Percentiles rank a stretch among this genome's conserved stretches.
phyloP scores from a whole-genome alignment of 2,329 filamentous ascomycete genomes.

The Chaetomium olivaceum region DNA sequence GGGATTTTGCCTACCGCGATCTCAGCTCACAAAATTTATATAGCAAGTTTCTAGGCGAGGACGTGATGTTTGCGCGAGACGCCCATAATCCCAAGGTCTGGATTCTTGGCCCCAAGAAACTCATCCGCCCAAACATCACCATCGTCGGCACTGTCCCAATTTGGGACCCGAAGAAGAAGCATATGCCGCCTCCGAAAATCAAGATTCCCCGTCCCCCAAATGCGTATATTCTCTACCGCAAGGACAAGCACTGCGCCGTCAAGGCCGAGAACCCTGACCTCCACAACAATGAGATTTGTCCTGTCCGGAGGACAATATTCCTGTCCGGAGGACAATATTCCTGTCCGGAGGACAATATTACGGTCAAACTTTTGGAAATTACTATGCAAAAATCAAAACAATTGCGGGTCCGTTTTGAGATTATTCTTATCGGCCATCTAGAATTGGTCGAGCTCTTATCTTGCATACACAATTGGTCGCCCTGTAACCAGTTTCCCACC shows the following conservation, averaged over 20 bases:
- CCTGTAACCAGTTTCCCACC: too few species aligned
- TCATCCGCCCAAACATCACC: conserved; percentile 19
- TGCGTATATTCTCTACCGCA: conserved; percentile 47
- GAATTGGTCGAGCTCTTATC: too few species aligned
- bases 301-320: too few species aligned
- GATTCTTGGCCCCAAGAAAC: conserved; percentile 24
- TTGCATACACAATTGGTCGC: too few species aligned
- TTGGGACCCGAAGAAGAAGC: conserved; percentile 26
- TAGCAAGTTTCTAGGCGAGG: conserved; percentile 21
- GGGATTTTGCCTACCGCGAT: neutral
- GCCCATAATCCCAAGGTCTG: conserved; percentile 20
- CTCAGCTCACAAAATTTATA: conserved; percentile 13
- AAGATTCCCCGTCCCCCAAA: conserved; percentile 45
- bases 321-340: too few species aligned
- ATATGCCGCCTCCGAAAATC: conserved; percentile 12
- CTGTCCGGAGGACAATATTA: too few species aligned
- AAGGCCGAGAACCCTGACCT: conserved; percentile 40
- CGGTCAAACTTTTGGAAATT: too few species aligned
- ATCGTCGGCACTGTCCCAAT: conserved; percentile 13
- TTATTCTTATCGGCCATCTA: too few species aligned
- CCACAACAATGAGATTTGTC: conserved; percentile 47
- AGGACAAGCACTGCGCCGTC: conserved; percentile 41
- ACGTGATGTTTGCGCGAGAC: conserved; percentile 26
- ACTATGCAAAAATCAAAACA: too few species aligned
- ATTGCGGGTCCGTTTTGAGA: too few species aligned